phyloP scores from a whole-genome alignment of 2,329 filamentous ascomycete species.

The Xylaria sp. region DNA sequence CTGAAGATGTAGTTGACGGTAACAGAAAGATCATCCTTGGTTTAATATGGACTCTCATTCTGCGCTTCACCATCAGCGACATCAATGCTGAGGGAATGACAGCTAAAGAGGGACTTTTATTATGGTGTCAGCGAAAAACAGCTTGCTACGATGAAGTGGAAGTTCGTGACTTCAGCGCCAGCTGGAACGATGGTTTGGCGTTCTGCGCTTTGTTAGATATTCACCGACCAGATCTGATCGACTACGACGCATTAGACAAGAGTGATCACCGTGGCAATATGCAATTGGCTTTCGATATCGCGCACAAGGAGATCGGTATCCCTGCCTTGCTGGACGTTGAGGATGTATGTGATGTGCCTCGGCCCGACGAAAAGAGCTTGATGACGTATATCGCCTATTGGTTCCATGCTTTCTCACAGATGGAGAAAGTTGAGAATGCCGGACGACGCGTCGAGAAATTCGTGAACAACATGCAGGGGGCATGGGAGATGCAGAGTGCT shows the following conservation, averaged over 20 bases:
- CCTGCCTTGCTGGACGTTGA: conserved; percentile 95
- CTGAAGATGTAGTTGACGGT: conserved; percentile 96
- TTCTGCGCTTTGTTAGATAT: conserved; percentile 98
- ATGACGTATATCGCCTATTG: conserved; percentile 99
- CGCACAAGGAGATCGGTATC: conserved; percentile 94
- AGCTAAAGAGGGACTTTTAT: conserved; percentile 89
- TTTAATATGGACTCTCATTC: conserved; percentile 97
- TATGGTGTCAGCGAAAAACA: conserved; percentile 99
- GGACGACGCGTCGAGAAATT: conserved; percentile 97
- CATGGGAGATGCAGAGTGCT: conserved; percentile 98
- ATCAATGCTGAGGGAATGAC: conserved; percentile 98
- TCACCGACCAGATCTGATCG: conserved; percentile 94
- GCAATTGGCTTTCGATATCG: conserved; percentile 97
- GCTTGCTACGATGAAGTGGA: conserved; percentile 98
- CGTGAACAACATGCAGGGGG: conserved; percentile 97
- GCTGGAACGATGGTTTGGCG: conserved; percentile 96
- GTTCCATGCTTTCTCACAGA: conserved; percentile 99
- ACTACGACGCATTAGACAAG: conserved; percentile 95
- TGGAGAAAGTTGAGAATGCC: conserved; percentile 98
- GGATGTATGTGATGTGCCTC: conserved; percentile 95
- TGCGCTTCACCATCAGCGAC: conserved; percentile 97
- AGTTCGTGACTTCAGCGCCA: conserved; percentile 90
- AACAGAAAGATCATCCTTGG: conserved; percentile 98
- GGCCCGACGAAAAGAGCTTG: conserved; percentile 92
- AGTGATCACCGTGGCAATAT: conserved; percentile 94